Base-by-base conservation (phyloP, 176 grass and related monocot species). In the Musa beccarii region DNA sequence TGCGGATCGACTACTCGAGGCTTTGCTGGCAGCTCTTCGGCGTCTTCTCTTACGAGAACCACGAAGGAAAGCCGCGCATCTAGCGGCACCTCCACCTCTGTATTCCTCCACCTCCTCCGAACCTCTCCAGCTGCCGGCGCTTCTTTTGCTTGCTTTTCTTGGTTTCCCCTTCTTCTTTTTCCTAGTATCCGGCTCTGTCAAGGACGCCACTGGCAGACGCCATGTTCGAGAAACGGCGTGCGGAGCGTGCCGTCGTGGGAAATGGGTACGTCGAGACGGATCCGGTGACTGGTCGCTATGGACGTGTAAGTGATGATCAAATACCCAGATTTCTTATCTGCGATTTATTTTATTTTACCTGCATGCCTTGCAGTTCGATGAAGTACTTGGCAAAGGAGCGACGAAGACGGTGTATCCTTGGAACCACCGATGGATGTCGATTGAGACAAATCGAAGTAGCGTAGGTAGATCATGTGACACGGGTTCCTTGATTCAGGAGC, bases 181-280 rank as follows among this genome's bases (percentile, higher is more conserved):
- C 34, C 54, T 20, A 12, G 52, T 75, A 13, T 65, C 65, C 51
- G 74, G 17, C 64, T 76, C 52, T n/a, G 49, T 72, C 53, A 29
- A 59, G 16, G 16, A 5, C 11, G 54, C 54, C 17, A 5, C 54
- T 57, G 16, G 16, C 54, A 17, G 54, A 57, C 4, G 86, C 67
- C 73, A 74, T 71, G 34, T 68, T 53, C 19, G 72, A 73, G 78
- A 43, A n/a, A 8, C 49, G 75, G 76, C 66, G 29, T 8, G 55
- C 29, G 66, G 67, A 14, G 77, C 20, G 15, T 55, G 55, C 56
- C 28, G 11, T 13, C 63, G 51, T 66, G 68, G 53, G 21, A 76
- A 92, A 96, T 69, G 92, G 89, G 21, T 96, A 96, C 83, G 92
- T 87, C 34, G 92, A 96, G 80, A 89, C 78, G 53, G 92, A 96